These are phyloP conservation scores for Aspergillus bombycis DNA, from an alignment of 2,329 filamentous ascomycete species.

Conservation along the genomic window DNA sequence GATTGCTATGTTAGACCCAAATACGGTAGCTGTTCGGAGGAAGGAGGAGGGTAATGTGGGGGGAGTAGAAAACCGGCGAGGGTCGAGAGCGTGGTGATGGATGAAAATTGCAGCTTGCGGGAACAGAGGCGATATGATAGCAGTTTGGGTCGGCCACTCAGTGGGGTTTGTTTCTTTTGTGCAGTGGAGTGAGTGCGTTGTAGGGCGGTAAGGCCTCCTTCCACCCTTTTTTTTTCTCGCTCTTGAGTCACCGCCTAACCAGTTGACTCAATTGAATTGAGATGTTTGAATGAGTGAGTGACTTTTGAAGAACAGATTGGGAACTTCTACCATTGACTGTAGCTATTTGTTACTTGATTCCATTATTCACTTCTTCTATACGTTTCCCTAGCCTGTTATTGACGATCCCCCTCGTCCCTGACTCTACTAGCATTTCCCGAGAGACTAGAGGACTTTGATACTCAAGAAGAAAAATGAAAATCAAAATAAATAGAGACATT, in stretches of 20 bases:
- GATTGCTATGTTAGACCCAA: constrained; percentile 37
- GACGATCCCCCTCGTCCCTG: neutral
- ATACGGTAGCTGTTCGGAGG: constrained; percentile 9
- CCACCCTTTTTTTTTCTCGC: constrained; percentile 15
- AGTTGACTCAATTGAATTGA: constrained; percentile 9
- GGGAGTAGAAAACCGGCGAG: constrained; percentile 16
- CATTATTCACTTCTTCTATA: neutral
- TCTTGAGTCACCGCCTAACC: neutral
- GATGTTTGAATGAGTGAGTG: neutral
- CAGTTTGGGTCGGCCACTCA: constrained; percentile 26
- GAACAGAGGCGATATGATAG: constrained; percentile 40
- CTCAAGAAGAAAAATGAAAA: neutral
- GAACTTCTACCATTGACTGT: neutral
- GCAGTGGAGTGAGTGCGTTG: constrained; percentile 39
- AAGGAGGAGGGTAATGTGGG: constrained; percentile 11
- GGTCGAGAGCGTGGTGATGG: constrained; percentile 28
- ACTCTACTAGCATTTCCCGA: neutral
- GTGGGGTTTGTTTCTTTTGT: constrained; percentile 37
- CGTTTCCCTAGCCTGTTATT: neutral
- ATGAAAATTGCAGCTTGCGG: constrained; percentile 40
- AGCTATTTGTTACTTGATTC: neutral
- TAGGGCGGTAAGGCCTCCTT: constrained; percentile 29
- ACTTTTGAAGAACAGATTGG: neutral
- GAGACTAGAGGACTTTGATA: neutral
- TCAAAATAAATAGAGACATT: neutral